Base-by-base conservation (phyloP, 2,329 filamentous ascomycete genomes). In the Cercospora nicotianae region DNA sequence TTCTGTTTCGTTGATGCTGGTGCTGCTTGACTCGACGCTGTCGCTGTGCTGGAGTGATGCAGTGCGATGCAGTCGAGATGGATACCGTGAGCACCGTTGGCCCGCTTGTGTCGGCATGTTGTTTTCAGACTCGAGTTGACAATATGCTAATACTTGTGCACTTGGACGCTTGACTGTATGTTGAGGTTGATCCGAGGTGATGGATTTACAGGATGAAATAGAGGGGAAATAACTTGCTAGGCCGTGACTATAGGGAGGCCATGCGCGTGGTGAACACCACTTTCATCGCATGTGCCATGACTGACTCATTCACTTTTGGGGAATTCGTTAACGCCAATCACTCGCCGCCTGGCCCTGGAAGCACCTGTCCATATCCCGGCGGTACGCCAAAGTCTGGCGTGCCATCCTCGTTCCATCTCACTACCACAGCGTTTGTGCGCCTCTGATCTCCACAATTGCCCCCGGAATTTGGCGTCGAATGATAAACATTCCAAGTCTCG, bases 401-500 rank as follows among this genome's bases (percentile, higher is more conserved):
- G 0, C 85, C 85, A 68, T 87, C 81, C 0, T 79, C 76, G 55
- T 85, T 84, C 70, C 81, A 83, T 23, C 82, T 83, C 28, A 88
- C 73, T 26, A 81, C 80, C 74, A 87, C 82, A 0, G 83, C 83
- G 78, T 84, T 84, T 1, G 86, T 85, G 69, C 87, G 87, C 45
- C 86, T 63, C 18, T 68, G 84, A 1, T 83, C 80, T 67, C 87
- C 85, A 65, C 86, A 88, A 1, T 82, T 80, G 0, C 86, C 86
- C 0, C 76, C 77, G 10, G 79, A 77, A 67, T 81, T 83, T 1
- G 79, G 77, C 0, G 85, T 87, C 0, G 86, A 86, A 70, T 88
- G 85, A 75, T 85, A 88, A 0, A 85, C 82, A 62, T 85, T 86
- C 82, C 82, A 88, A 2, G 81, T 84, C 75, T 87, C 81, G 0